Percentiles rank a stretch among this genome's conserved stretches.
Evolutionary conservation across 2,329 filamentous ascomycete genomes (phyloP).

Genomic region (Zymoseptoria tritici): DNA sequence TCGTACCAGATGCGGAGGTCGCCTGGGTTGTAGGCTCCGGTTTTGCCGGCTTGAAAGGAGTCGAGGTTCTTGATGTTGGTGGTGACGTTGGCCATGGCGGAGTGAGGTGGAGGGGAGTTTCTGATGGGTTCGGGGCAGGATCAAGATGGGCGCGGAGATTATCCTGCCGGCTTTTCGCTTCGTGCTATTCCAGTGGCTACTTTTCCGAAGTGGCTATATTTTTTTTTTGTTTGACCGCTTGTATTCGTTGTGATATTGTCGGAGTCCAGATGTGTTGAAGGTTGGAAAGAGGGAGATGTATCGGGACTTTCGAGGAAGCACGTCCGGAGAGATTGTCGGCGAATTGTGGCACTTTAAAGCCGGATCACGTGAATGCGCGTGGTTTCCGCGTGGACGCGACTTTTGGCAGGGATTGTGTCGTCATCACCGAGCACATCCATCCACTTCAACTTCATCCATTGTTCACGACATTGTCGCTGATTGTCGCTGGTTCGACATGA

Average conservation of each 20-base stretch:
- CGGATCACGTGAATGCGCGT: not conserved
- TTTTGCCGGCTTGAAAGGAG: conserved; percentile 19
- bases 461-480: not conserved
- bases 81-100: not conserved
- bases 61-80: conserved; percentile 9
- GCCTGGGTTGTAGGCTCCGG: conserved; percentile 26
- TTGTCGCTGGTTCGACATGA: not conserved
- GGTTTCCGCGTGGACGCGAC: not conserved
- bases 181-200: not conserved
- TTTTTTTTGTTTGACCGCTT: no score
- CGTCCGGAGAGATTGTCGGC: not conserved
- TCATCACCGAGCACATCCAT: conserved; percentile 3
- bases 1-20: conserved; percentile 28
- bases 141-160: not conserved
- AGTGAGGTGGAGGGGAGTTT: not conserved
- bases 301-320: not conserved
- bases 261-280: not conserved
- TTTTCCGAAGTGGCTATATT: no score
- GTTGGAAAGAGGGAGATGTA: not conserved
- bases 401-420: conserved; percentile 3
- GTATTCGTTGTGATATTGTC: no score
- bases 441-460: not conserved
- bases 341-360: not conserved
- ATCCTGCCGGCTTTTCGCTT: not conserved
- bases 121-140: not conserved